A percentile compares a stretch with the other conserved stretches of the same genome.
Evolutionary conservation across 148 eudicot genomes (phyloP).

Genomic region (Selenicereus undatus): DNA sequence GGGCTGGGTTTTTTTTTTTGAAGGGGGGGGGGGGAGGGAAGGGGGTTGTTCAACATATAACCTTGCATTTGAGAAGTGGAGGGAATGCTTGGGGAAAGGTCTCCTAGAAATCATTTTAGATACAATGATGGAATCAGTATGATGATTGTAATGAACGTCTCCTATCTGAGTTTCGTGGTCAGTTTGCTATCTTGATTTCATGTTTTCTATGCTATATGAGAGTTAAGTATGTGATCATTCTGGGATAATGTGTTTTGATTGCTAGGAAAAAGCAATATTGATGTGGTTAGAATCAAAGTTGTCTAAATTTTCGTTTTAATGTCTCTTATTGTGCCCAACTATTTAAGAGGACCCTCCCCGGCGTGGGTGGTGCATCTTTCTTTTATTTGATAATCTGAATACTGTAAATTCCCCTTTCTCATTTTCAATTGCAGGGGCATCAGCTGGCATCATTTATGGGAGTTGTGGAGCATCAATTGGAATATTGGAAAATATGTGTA

Average conservation of each 20-base stretch:
- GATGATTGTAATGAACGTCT: not conserved
- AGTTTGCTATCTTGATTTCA: not conserved
- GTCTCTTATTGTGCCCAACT: not conserved
- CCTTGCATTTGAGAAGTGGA: not conserved
- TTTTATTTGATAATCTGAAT: not conserved
- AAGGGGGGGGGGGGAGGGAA: no score
- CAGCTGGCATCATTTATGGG: not conserved
- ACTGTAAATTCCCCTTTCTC: not conserved
- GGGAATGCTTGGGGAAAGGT: not conserved
- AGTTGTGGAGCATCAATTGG: constrained; percentile 11
- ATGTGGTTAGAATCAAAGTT: not conserved
- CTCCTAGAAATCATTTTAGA: not conserved
- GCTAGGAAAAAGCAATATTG: not conserved
- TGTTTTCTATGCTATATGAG: not conserved
- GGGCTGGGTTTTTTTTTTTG: no score
- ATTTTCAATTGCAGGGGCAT: constrained; percentile 5
- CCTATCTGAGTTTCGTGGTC: not conserved
- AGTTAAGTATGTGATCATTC: not conserved
- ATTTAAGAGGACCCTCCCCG: no score
- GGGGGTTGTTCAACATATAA: no score
- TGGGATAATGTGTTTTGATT: not conserved
- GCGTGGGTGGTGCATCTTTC: not conserved
- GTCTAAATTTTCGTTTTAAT: not conserved
- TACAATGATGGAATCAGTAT: not conserved
- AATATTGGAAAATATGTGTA: not conserved